Base-by-base conservation (phyloP, 2,329 filamentous ascomycete genomes). In the Diaporthe ilicicola region DNA sequence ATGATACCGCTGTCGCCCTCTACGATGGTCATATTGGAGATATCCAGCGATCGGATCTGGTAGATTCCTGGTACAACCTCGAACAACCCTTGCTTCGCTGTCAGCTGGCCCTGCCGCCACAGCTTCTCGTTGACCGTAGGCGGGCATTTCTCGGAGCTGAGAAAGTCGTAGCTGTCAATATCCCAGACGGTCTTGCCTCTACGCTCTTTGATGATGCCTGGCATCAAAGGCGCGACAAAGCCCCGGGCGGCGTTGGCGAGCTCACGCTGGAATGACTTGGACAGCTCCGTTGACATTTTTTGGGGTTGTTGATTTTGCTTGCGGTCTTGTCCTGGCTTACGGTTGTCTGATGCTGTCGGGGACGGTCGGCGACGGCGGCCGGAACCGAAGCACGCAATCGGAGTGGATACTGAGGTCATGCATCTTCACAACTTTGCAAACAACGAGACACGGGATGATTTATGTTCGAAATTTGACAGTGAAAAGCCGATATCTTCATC, bases 21-120 rank as follows among this genome's bases (percentile, higher is more conserved):
- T 1, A 84, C 74, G 55, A 84, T 74, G 13, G 80, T 83, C 74
- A 82, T 82, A 73, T 84, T 82, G 32, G 81, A 79, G 10, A 84
- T 55, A 69, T 84, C 82, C 17, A 83, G 75, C 4, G 78, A 82
- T 39, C 81, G 81, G 15, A 84, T 74, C 73, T 84, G 82, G 70
- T 82, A 84, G 17, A 84, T 81, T 19, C 78, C 77, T 1, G 73
- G 70, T 1, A 70, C 74, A 39, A 84, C 77, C 53, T 80, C 72
- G 73, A 77, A 84, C 1, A 84, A 76, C 0, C 82, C 77, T 55
- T 81, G 77, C 24, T 75, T 78, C 19, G 72, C 73, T 32, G 70
- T 73, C 13, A 82, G 75, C 69, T 80, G 77, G 5, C 72, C 76
- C 69, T 82, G 80, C 17, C 80, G 74, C 81, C 81, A 82, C 42